Evolutionary conservation across 2,329 filamentous ascomycete genomes (phyloP).

Genomic region (Alternaria sp.): DNA sequence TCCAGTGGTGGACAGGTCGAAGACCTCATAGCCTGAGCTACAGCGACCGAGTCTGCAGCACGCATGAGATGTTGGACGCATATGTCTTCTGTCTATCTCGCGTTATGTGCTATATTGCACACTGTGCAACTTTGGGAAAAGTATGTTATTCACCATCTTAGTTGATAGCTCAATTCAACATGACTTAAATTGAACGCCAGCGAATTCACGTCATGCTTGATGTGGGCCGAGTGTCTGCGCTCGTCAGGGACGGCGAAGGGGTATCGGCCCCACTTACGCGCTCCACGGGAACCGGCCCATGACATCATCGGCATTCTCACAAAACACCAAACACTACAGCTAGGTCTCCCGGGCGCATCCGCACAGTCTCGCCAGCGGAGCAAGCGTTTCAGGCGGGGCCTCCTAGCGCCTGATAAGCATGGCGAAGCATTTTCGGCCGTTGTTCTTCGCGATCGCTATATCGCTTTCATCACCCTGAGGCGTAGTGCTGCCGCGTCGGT

Average conservation of each 20-base stretch:
- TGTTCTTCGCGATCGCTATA: neutral
- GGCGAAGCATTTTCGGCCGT: slow-evolving; percentile 4
- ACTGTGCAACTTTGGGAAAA: neutral
- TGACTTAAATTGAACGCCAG: neutral
- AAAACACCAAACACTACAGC: slow-evolving; percentile 5
- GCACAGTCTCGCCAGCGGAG: slow-evolving; percentile 1
- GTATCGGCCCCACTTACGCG: neutral
- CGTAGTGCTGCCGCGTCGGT: neutral
- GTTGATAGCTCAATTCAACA: neutral
- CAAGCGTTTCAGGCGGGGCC: neutral
- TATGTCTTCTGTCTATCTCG: neutral
- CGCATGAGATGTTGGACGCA: neutral
- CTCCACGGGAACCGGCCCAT: neutral
- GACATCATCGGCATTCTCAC: slow-evolving; percentile 9
- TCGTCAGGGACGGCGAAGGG: neutral
- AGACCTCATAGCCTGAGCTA: slow-evolving; percentile 12
- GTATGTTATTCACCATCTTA: neutral
- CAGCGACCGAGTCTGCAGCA: neutral
- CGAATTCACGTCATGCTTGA: neutral
- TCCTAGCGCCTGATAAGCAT: slow-evolving; percentile 16
- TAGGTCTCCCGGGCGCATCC: slow-evolving; percentile 6
- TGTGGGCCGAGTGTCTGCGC: neutral
- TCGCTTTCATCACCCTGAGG: neutral
- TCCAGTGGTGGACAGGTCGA: slow-evolving; percentile 31
- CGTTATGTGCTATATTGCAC: neutral